Evolutionary conservation across 2,329 filamentous ascomycete genomes (phyloP), one percentile per base, ranked within the genome.

Genomic region (Didymella pinodella): DNA sequence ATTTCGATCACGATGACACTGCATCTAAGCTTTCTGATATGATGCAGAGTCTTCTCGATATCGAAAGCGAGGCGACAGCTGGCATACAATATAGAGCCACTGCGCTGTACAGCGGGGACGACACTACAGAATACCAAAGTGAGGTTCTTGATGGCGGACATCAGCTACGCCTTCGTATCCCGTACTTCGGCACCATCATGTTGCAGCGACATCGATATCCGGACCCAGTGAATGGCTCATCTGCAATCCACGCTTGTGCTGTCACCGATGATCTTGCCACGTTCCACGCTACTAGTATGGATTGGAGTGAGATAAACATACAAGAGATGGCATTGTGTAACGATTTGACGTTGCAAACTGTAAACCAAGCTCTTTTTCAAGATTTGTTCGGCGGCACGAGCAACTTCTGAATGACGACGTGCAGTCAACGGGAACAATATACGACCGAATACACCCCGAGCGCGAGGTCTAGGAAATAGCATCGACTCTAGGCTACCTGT

Each of bases 131-230:
- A 3, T 61, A 66, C 7, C 66, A 70, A 16, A 66, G 69, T 41
- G 63, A 67, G 7, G 57, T 65, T 7, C 56, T 54, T 4, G 44
- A 61, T 12, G 47, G 25, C 11, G 50, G 51, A 12, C 32, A 32
- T 2, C 43, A 69, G 5, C 57, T 65, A 12, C 46, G 52, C n/a
- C 34, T 68, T 7, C 36, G 49, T 12, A 61, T 69, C n/a, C 67
- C 67, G 1, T 59, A 65, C 18, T 61, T 62, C 44, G 65, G 65
- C 8, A 62, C 65, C 7, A 68, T 78, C 50, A 69, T 63, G 16
- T 31, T 53, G 20, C 50, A 40, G 25, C 50, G 25, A 7, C 14
- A 14, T 25, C 10, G 41, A 6, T n/a, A 11, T 1, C 29, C 10
- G 2, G 20, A 7, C 7, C 11, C 11, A 18, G 18, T 16, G 18